phyloP scores from a whole-genome alignment of 2,329 filamentous ascomycete species.

The Ceratocystis papillata region DNA sequence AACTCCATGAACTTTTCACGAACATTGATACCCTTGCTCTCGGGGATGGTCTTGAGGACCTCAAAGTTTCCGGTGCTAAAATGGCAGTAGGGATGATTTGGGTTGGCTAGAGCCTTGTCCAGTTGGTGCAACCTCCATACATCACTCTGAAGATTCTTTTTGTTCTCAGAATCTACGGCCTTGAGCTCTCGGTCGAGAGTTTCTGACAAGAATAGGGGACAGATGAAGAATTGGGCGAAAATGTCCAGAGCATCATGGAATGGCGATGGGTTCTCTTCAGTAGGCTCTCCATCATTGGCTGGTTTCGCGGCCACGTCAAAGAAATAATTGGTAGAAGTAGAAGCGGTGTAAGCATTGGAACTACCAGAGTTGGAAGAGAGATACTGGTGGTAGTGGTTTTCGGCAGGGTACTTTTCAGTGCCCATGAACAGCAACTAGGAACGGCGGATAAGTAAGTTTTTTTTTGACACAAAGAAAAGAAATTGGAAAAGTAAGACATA shows the following conservation, averaged over 20 bases:
- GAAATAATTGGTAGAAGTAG: constrained; percentile 94
- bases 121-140: constrained; percentile 79
- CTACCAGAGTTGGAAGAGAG: constrained; percentile 79
- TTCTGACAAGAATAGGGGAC: constrained; percentile 72
- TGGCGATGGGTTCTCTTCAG: constrained; percentile 46
- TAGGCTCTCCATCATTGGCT: constrained; percentile 47
- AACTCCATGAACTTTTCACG: constrained; percentile 88
- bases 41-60: constrained; percentile 71
- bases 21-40: constrained; percentile 70
- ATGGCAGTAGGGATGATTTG: constrained; percentile 76
- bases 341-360: constrained; percentile 89
- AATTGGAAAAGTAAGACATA: neutral
- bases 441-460: neutral
- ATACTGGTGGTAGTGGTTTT: constrained; percentile 94
- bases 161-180: constrained; percentile 91
- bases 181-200: constrained; percentile 78
- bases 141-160: constrained; percentile 92
- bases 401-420: constrained; percentile 90
- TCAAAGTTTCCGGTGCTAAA: constrained; percentile 86
- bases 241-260: constrained; percentile 76
- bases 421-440: constrained; percentile 82
- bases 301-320: constrained; percentile 86
- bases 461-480: neutral
- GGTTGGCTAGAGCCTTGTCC: constrained; percentile 78
- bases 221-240: constrained; percentile 88